A percentile compares a stretch with the other conserved stretches of the same genome.
Evolutionary conservation across 2,329 filamentous ascomycete genomes (phyloP).

Genomic region (Trichoderma atroviride): DNA sequence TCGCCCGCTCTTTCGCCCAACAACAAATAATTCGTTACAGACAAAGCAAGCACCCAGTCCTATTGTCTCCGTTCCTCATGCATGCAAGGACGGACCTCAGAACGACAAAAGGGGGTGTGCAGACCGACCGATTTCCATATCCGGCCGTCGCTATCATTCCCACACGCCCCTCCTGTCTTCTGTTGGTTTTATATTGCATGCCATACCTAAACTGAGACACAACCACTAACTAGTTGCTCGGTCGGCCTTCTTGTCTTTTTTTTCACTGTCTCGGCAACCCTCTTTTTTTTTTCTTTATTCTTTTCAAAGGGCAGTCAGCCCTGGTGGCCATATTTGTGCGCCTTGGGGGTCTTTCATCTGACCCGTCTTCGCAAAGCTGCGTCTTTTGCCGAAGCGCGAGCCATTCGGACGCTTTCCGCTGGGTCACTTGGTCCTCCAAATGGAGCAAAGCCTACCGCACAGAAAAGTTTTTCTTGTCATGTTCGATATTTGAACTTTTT

Average conservation of each 20-base stretch:
- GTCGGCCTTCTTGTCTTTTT: not conserved
- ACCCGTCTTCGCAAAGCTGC: constrained; percentile 7
- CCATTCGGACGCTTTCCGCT: constrained; percentile 21
- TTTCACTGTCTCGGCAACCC: not conserved
- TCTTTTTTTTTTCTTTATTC: not conserved
- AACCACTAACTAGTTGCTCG: constrained; percentile 1
- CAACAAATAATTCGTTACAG: not conserved
- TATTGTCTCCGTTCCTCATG: constrained; percentile 21
- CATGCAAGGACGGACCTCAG: constrained; percentile 21
- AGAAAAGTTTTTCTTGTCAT: constrained; percentile 17
- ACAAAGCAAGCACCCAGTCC: constrained; percentile 16
- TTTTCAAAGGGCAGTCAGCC: constrained; percentile 13
- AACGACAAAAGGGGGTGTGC: constrained; percentile 13
- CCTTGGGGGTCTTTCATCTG: constrained; percentile 17
- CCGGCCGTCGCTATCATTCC: constrained; percentile 2
- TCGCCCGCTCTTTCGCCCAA: not conserved
- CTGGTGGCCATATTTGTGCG: constrained; percentile 13
- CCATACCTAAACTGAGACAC: constrained; percentile 19
- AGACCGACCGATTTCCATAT: not conserved
- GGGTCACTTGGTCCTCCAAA: constrained; percentile 19
- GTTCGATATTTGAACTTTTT: not conserved
- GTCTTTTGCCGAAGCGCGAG: constrained; percentile 20
- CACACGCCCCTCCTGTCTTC: constrained; percentile 2
- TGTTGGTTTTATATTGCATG: constrained; percentile 12
- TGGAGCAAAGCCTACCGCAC: constrained; percentile 3